Percentiles rank a stretch among this genome's conserved stretches.
phyloP scores from a whole-genome alignment of 2,329 filamentous ascomycete species.

The Aspergillus vadensis region DNA sequence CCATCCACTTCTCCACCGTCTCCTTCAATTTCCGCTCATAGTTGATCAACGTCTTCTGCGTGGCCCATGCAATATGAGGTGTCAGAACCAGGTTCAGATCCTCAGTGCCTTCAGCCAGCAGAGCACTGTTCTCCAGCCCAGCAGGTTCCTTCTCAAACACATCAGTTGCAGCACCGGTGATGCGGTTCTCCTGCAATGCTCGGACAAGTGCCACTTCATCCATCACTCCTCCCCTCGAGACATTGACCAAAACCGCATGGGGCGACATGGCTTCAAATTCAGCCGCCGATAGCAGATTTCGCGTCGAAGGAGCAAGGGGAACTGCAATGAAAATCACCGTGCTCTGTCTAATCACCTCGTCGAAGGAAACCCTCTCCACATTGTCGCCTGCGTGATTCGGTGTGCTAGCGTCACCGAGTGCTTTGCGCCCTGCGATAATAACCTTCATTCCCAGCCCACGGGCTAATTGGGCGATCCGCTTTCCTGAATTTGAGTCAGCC shows the following conservation, averaged over 20 bases:
- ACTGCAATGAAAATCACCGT: constrained; percentile 37
- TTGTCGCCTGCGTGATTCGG: constrained; percentile 4
- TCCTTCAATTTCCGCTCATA: constrained; percentile 47
- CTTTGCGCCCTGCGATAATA: constrained; percentile 52
- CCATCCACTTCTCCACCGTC: constrained; percentile 51
- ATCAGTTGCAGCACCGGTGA: constrained; percentile 55
- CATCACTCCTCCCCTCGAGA: constrained; percentile 54
- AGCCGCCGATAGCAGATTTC: constrained; percentile 35
- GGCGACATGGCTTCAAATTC: constrained; percentile 51
- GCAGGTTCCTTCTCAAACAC: constrained; percentile 54
- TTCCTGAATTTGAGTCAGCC: constrained; percentile 27
- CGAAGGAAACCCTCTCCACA: constrained; percentile 29
- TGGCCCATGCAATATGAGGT: constrained; percentile 59
- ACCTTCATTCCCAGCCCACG: constrained; percentile 53
- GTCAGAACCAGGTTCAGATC: constrained; percentile 54
- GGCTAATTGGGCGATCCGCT: constrained; percentile 49
- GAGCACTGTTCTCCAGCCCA: constrained; percentile 45
- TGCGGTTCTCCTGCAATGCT: constrained; percentile 48
- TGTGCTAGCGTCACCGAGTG: constrained; percentile 21
- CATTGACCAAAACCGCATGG: constrained; percentile 52
- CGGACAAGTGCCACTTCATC: constrained; percentile 52
- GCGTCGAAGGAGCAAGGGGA: constrained; percentile 34
- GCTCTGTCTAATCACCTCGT: constrained; percentile 30
- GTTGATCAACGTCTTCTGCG: constrained; percentile 51
- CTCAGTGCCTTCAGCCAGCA: constrained; percentile 47